phyloP scores from a whole-genome alignment of 108 stramenopile species.

The Skeletonema costatum region DNA sequence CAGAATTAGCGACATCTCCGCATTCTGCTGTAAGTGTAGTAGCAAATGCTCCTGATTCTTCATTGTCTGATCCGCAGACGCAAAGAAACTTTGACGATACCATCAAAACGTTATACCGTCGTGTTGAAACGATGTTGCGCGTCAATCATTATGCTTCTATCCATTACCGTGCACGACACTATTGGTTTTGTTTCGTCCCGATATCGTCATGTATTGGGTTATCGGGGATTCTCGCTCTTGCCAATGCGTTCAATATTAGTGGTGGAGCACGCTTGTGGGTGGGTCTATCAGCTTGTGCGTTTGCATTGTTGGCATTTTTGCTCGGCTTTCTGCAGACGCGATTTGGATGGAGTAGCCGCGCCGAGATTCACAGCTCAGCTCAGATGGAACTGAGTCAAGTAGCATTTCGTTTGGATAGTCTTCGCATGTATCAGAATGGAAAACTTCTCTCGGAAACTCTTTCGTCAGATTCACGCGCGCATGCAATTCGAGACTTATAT shows the following conservation, averaged over 20 bases:
- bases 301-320: conserved; percentile 19
- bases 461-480: conserved; percentile 19
- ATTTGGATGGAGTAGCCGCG: conserved; percentile 31
- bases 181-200: conserved; percentile 42
- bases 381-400: conserved; percentile 28
- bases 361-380: conserved; percentile 19
- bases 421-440: conserved; percentile 17
- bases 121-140: conserved; percentile 30
- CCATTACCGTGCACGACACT: conserved; percentile 42
- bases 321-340: conserved; percentile 28
- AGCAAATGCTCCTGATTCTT: neutral
- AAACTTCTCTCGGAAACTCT: conserved; percentile 13
- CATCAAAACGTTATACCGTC: conserved; percentile 19
- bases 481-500: conserved; percentile 30
- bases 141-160: conserved; percentile 24
- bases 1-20: neutral
- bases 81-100: conserved; percentile 26
- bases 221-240: conserved; percentile 21
- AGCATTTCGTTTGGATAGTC: conserved; percentile 18
- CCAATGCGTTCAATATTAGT: conserved; percentile 17
- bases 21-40: neutral
- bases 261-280: conserved; percentile 6
- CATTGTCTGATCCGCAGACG: conserved; percentile 8
- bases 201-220: conserved; percentile 30
- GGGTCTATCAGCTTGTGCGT: conserved; percentile 10